These are phyloP conservation scores for Penicillium flavigenum DNA, from an alignment of 495 filamentous ascomycete genomes.

Conservation along the genomic window DNA sequence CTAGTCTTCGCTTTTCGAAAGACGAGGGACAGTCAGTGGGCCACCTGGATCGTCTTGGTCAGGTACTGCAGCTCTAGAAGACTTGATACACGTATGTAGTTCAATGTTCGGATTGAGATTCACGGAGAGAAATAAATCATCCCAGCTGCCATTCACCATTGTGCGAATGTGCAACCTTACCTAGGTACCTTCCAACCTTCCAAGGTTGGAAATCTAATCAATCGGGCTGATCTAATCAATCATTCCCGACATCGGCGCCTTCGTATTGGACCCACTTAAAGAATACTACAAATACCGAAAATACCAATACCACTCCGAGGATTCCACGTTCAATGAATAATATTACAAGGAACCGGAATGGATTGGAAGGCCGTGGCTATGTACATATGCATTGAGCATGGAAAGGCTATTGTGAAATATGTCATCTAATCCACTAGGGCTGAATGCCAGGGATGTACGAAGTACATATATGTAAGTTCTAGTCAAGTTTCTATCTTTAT, in stretches of 20 bases:
- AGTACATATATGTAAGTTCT: no score
- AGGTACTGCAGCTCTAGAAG: not conserved
- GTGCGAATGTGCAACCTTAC: not conserved
- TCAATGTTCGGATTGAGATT: not conserved
- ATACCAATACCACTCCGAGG: not conserved
- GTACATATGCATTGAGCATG: no score
- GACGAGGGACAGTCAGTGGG: not conserved
- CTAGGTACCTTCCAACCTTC: no score
- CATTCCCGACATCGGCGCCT: slow-evolving; percentile 10
- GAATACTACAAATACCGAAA: not conserved
- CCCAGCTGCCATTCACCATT: not conserved
- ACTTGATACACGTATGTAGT: not conserved
- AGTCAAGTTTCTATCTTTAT: no score
- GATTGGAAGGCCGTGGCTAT: not conserved
- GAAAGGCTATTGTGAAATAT: no score
- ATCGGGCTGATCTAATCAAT: slow-evolving; percentile 17
- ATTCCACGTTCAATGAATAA: not conserved
- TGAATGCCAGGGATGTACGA: not conserved
- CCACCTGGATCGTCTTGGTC: not conserved
- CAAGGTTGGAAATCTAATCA: slow-evolving; percentile 10
- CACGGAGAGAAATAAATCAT: not conserved
- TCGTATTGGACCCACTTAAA: not conserved
- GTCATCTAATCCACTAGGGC: not conserved
- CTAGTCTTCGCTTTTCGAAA: not conserved
- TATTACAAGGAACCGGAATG: not conserved